These are phyloP conservation scores for Suhomyces kunorum DNA, from an alignment of 1,139 yeast genomes.

Conservation along the genomic window DNA sequence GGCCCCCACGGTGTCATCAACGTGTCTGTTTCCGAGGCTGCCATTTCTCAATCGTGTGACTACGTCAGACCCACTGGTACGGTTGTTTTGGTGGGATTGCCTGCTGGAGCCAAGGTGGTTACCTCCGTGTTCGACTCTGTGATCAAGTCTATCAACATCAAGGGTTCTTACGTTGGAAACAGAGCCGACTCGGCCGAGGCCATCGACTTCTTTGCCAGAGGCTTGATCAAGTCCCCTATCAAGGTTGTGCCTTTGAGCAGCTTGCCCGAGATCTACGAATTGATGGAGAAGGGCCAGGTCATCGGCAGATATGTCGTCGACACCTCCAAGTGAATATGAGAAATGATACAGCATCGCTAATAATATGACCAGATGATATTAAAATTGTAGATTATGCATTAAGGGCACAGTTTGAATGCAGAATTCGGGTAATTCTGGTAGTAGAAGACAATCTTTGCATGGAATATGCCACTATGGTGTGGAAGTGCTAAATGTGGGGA, in stretches of 20 bases:
- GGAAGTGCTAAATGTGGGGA: no score
- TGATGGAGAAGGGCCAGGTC: conserved; percentile 72
- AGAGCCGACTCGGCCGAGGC: conserved; percentile 81
- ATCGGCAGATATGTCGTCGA: conserved; percentile 75
- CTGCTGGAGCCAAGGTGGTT: conserved; percentile 65
- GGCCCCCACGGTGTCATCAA: conserved; percentile 77
- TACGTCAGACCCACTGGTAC: conserved; percentile 77
- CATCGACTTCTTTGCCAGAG: conserved; percentile 68
- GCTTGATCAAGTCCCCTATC: conserved; percentile 67
- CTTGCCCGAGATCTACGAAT: conserved; percentile 58
- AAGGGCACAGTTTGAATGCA: no score
- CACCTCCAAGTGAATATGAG: conserved; percentile 22
- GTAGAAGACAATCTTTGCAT: no score
- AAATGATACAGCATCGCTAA: conserved; percentile 1
- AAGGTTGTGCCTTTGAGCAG: conserved; percentile 64
- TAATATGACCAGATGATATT: no score
- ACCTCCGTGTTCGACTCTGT: conserved; percentile 68
- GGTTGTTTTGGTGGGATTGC: conserved; percentile 79
- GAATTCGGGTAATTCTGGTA: no score
- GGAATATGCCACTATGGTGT: no score
- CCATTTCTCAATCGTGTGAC: conserved; percentile 66
- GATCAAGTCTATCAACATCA: conserved; percentile 61
- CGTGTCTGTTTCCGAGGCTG: conserved; percentile 75
- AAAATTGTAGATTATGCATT: no score
- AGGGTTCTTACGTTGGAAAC: conserved; percentile 80